A percentile compares a stretch with the other conserved stretches of the same genome.
phyloP scores from a whole-genome alignment of 805 yeast genomes.

The Metschnikowia similis region DNA sequence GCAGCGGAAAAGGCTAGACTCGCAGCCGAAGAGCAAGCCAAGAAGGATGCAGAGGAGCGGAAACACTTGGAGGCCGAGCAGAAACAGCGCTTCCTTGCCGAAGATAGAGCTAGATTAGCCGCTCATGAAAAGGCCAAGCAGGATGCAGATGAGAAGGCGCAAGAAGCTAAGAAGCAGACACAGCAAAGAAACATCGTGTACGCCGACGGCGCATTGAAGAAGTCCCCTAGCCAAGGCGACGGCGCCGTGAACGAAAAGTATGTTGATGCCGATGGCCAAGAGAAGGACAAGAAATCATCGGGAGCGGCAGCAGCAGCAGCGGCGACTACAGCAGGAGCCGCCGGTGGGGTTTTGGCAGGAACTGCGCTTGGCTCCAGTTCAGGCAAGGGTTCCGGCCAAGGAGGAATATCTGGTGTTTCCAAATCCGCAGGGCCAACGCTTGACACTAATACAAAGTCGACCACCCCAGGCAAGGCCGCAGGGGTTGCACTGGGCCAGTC shows the following conservation, averaged over 20 bases:
- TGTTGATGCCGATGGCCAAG: background rate
- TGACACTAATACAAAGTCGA: background rate
- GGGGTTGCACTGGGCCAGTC: constrained; percentile 22
- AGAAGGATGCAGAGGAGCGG: constrained; percentile 25
- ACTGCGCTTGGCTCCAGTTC: constrained; percentile 22
- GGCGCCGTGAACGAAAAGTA: background rate
- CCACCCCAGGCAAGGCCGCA: constrained; percentile 16
- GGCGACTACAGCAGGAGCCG: constrained; percentile 22
- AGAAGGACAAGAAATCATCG: constrained; percentile 5
- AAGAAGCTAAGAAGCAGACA: constrained; percentile 13
- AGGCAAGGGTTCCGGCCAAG: background rate
- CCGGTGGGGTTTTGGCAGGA: constrained; percentile 18
- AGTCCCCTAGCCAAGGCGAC: background rate
- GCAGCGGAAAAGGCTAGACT: constrained; percentile 5
- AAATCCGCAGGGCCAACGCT: constrained; percentile 6
- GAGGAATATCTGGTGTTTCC: constrained; percentile 7
- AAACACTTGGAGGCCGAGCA: constrained; percentile 22
- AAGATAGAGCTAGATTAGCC: constrained; percentile 17
- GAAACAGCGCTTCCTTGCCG: constrained; percentile 2
- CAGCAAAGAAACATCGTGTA: constrained; percentile 18
- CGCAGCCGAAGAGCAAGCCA: constrained; percentile 13
- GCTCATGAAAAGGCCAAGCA: constrained; percentile 26
- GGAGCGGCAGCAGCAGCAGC: constrained; percentile 16
- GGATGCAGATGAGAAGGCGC: constrained; percentile 5
- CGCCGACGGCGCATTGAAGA: constrained; percentile 26